phyloP scores from a whole-genome alignment of 2,329 filamentous ascomycete species.

The Paecilomyces variotii region DNA sequence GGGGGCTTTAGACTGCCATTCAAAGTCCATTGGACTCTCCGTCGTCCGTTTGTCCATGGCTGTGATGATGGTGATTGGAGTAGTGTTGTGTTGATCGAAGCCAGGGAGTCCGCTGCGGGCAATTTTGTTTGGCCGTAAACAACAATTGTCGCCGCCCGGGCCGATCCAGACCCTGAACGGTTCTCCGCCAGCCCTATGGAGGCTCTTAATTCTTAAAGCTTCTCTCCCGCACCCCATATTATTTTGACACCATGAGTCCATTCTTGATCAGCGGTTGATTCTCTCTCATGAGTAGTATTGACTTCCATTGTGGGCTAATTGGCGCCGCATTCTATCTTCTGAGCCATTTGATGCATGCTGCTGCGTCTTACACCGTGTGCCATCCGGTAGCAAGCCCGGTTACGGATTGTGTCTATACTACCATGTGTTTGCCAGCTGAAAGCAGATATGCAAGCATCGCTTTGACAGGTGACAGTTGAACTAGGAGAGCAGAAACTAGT shows the following conservation, averaged over 20 bases:
- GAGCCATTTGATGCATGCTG: no score
- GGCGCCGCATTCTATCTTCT: no score
- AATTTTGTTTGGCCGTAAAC: conserved; percentile 4
- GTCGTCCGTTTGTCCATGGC: conserved; percentile 32
- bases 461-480: no score
- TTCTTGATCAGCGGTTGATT: no score
- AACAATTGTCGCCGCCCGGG: background rate
- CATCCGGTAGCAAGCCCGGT: no score
- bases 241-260: no score
- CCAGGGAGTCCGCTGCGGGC: background rate
- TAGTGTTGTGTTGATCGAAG: conserved; percentile 13
- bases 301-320: no score
- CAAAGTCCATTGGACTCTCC: conserved; percentile 45
- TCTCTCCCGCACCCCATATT: background rate
- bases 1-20: conserved; percentile 40
- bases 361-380: no score
- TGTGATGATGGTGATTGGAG: conserved; percentile 9
- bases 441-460: no score
- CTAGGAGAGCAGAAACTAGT: background rate
- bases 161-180: background rate
- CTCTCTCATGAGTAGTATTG: no score
- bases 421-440: no score
- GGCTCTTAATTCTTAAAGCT: background rate
- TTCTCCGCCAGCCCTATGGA: background rate
- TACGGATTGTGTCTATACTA: no score